These are phyloP conservation scores for Inga oerstediana DNA, from an alignment of 306 rosid species.

Conservation along the genomic window DNA sequence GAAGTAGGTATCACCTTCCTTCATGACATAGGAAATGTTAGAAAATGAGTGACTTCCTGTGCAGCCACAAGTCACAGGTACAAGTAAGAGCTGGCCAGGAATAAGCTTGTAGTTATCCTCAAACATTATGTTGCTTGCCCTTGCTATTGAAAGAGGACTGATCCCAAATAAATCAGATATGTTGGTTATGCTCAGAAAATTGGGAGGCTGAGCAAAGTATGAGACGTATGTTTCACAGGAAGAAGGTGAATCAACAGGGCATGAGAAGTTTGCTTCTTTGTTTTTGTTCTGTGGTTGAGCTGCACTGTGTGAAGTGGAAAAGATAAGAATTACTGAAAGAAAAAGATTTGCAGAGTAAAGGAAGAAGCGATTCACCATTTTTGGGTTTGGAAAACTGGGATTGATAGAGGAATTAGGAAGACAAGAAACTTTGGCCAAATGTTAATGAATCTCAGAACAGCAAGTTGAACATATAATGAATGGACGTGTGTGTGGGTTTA, in stretches of 20 bases:
- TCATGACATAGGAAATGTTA: constrained; percentile 53
- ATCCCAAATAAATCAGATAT: constrained; percentile 58
- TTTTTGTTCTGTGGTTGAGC: constrained; percentile 13
- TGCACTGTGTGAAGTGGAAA: constrained; percentile 8
- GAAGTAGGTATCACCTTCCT: constrained; percentile 52
- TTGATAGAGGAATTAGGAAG: background rate
- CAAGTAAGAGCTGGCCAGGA: constrained; percentile 55
- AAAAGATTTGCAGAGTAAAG: constrained; percentile 17
- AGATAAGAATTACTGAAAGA: constrained; percentile 33
- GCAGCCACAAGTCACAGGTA: constrained; percentile 67
- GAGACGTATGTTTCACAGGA: constrained; percentile 57
- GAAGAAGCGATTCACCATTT: constrained; percentile 45
- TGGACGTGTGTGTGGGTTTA: background rate
- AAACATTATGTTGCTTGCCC: constrained; percentile 46
- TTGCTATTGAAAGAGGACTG: constrained; percentile 46
- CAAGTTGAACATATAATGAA: background rate
- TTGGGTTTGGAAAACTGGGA: background rate
- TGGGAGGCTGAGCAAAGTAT: constrained; percentile 55
- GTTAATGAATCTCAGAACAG: too few species aligned
- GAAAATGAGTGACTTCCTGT: constrained; percentile 46
- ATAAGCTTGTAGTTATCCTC: constrained; percentile 26
- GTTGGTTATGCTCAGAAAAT: constrained; percentile 37
- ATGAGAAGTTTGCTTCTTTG: constrained; percentile 42
- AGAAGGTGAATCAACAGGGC: constrained; percentile 41
- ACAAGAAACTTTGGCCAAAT: background rate